Percentiles rank a stretch among this genome's conserved stretches.
Conservation (phyloP, 768 basidiomycete genomes). For the Boletus tomentosulus region DNA sequence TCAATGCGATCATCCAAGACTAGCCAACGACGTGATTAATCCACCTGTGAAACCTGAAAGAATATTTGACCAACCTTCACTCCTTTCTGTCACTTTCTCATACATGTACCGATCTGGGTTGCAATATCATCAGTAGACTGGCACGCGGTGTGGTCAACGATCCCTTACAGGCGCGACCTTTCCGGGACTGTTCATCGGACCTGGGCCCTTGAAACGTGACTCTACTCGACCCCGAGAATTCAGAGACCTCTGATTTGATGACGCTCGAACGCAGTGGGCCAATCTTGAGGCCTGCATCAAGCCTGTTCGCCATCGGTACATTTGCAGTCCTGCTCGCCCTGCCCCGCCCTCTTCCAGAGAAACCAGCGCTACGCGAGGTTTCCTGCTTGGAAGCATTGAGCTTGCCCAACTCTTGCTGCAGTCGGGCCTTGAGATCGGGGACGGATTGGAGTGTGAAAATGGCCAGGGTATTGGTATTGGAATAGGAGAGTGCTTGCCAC, state of each 20-base stretch:
- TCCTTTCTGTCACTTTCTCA: slow-evolving; percentile 80
- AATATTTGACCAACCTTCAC: slow-evolving; percentile 54
- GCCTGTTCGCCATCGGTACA: neutral
- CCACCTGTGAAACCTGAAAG: neutral
- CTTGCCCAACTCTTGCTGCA: slow-evolving; percentile 40
- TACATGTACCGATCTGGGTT: slow-evolving; percentile 85
- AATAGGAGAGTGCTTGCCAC: slow-evolving; percentile 53
- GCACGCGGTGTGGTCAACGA: neutral
- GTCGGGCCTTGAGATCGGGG: slow-evolving; percentile 37
- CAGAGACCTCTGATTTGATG: slow-evolving; percentile 17
- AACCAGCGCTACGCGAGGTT: slow-evolving; percentile 19
- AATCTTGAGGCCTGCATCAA: slow-evolving; percentile 17
- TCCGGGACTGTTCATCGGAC: slow-evolving; percentile 31
- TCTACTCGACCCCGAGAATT: slow-evolving; percentile 24
- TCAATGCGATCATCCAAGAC: slow-evolving; percentile 87
- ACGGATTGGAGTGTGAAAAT: slow-evolving; percentile 49
- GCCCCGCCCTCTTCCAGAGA: slow-evolving; percentile 14
- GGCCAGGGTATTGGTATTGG: slow-evolving; percentile 30
- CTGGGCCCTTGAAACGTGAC: slow-evolving; percentile 30
- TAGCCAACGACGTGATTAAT: slow-evolving; percentile 27
- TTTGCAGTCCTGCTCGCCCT: neutral
- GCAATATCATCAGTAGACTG: neutral
- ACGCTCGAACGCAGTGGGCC: slow-evolving; percentile 3
- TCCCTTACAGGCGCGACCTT: slow-evolving; percentile 54
- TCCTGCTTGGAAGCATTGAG: slow-evolving; percentile 31